A percentile compares a stretch with the other conserved stretches of the same genome.
These are phyloP conservation scores for Blumeriella jaapii DNA, from an alignment of 2,329 filamentous ascomycete genomes.

Conservation along the genomic window DNA sequence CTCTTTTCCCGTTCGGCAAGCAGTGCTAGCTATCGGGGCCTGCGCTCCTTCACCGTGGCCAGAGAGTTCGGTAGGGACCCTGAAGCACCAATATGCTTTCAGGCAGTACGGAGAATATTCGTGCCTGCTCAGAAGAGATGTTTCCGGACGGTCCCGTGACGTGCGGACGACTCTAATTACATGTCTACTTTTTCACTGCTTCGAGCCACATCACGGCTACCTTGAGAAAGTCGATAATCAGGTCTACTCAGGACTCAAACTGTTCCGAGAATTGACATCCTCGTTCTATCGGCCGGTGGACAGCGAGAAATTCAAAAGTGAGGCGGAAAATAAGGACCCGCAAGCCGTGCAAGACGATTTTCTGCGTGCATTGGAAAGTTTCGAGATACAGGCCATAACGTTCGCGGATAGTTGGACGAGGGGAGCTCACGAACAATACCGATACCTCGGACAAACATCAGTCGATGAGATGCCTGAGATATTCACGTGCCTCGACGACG, in stretches of 20 bases:
- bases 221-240: slow-evolving; percentile 11
- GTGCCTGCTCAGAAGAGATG: slow-evolving; percentile 13
- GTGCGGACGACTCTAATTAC: slow-evolving; percentile 14
- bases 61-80: slow-evolving; percentile 13
- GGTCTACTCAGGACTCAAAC: slow-evolving; percentile 12
- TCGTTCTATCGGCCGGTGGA: slow-evolving; percentile 8
- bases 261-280: slow-evolving; percentile 14
- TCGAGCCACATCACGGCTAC: slow-evolving; percentile 15
- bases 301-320: slow-evolving; percentile 2
- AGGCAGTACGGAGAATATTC: slow-evolving; percentile 16
- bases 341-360: slow-evolving; percentile 13
- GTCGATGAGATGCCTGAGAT: slow-evolving; percentile 17
- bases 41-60: slow-evolving; percentile 6
- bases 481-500: slow-evolving; percentile 12
- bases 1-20: slow-evolving; percentile 11
- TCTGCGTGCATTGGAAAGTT: slow-evolving; percentile 10
- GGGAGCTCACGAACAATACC: slow-evolving; percentile 14
- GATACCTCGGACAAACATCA: slow-evolving; percentile 9
- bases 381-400: slow-evolving; percentile 15
- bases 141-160: slow-evolving; percentile 13
- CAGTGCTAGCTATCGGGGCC: slow-evolving; percentile 13
- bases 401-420: slow-evolving; percentile 12
- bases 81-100: slow-evolving; percentile 15
- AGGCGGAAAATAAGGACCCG: slow-evolving; percentile 8
- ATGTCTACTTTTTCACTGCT: slow-evolving; percentile 16